Percentiles rank a stretch among this genome's conserved stretches.
These are phyloP conservation scores for Pseudonitzschia multiseries DNA, from an alignment of 108 stramenopile genomes.

Conservation along the genomic window DNA sequence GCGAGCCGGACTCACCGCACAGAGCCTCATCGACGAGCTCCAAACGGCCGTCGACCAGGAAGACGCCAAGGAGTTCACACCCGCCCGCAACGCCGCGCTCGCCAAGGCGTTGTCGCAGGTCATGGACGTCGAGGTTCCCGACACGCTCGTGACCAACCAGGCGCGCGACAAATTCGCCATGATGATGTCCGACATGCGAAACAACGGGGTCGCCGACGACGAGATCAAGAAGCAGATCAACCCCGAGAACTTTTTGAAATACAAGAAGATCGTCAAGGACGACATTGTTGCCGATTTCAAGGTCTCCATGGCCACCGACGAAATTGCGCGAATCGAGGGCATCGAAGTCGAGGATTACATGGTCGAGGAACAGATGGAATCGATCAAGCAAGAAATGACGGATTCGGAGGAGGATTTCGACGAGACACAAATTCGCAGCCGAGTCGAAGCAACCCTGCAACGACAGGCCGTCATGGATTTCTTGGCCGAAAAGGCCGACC, in stretches of 20 bases:
- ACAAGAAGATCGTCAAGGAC: slow-evolving; percentile 84
- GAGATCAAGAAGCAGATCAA: slow-evolving; percentile 90
- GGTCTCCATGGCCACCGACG: slow-evolving; percentile 83
- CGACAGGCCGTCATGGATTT: slow-evolving; percentile 80
- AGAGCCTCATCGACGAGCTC: slow-evolving; percentile 74
- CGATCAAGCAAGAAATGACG: slow-evolving; percentile 69
- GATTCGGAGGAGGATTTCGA: slow-evolving; percentile 66
- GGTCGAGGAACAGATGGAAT: slow-evolving; percentile 80
- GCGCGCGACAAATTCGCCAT: slow-evolving; percentile 93
- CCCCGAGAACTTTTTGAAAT: slow-evolving; percentile 92
- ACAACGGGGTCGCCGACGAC: slow-evolving; percentile 84
- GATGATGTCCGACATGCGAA: slow-evolving; percentile 94
- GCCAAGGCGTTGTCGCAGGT: slow-evolving; percentile 68
- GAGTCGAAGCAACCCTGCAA: slow-evolving; percentile 78
- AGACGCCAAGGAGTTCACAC: slow-evolving; percentile 80
- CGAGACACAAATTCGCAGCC: slow-evolving; percentile 63
- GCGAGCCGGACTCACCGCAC: slow-evolving; percentile 79
- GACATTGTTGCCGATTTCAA: slow-evolving; percentile 82
- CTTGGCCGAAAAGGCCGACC: slow-evolving; percentile 72
- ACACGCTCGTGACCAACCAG: slow-evolving; percentile 88
- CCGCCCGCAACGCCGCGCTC: slow-evolving; percentile 80
- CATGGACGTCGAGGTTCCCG: slow-evolving; percentile 85
- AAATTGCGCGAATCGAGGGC: slow-evolving; percentile 77
- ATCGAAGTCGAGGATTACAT: slow-evolving; percentile 82
- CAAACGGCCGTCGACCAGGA: slow-evolving; percentile 87